Evolutionary conservation across 2,329 filamentous ascomycete genomes (phyloP).

Genomic region (Aspergillus udagawae): DNA sequence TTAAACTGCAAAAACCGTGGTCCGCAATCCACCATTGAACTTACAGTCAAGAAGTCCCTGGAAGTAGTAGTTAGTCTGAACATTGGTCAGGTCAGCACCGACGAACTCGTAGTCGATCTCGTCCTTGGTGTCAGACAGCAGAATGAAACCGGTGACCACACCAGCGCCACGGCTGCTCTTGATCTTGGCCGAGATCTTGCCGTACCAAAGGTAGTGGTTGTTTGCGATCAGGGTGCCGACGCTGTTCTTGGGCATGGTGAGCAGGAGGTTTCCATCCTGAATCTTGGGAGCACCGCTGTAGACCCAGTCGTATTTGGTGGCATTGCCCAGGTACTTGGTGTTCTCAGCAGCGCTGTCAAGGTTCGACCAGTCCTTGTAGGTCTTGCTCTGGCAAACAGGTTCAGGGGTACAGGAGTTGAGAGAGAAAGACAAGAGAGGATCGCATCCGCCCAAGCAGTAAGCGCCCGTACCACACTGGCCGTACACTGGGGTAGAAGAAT

Average conservation of each 20-base stretch:
- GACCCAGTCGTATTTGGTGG: conserved; percentile 80
- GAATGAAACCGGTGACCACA: conserved; percentile 96
- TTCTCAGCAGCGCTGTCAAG: conserved; percentile 68
- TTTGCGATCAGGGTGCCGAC: conserved; percentile 82
- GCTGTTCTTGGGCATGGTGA: conserved; percentile 85
- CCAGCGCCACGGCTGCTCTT: conserved; percentile 80
- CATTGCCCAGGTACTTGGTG: conserved; percentile 80
- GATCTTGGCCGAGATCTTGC: conserved; percentile 79
- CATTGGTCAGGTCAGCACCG: conserved; percentile 69
- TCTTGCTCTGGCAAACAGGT: conserved; percentile 73
- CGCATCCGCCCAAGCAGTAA: conserved; percentile 93
- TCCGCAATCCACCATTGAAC: conserved; percentile 33
- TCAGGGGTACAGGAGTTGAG: conserved; percentile 81
- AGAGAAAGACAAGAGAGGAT: conserved; percentile 76
- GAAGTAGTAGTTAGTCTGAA: conserved; percentile 96
- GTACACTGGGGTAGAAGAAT: conserved; percentile 61
- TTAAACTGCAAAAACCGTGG: background rate
- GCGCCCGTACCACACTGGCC: conserved; percentile 89
- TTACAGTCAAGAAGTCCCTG: conserved; percentile 88
- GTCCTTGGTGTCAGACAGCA: conserved; percentile 93
- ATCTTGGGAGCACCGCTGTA: conserved; percentile 69
- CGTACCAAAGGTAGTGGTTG: conserved; percentile 94
- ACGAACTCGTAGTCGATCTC: conserved; percentile 98
- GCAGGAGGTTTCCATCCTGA: conserved; percentile 61
- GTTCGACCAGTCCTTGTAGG: conserved; percentile 64